A percentile compares a stretch with the other conserved stretches of the same genome.
These are phyloP conservation scores for Mortierella claussenii DNA, from an alignment of 192 early-diverging fungal genomes.

Conservation along the genomic window DNA sequence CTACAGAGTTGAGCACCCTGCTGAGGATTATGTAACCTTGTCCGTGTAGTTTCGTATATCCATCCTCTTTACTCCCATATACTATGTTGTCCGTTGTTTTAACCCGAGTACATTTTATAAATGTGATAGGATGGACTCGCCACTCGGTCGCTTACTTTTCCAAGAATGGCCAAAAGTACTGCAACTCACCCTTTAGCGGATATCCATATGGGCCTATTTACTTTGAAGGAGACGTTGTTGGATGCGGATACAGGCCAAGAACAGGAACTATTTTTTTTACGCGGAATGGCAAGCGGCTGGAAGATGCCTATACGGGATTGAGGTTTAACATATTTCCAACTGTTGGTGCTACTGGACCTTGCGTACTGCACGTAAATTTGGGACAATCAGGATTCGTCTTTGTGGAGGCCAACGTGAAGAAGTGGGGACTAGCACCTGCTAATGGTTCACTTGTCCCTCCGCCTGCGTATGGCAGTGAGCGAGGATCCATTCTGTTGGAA, in stretches of 20 bases:
- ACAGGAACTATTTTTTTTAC: conserved; percentile 83
- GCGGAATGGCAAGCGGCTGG: conserved; percentile 76
- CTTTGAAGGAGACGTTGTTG: conserved; percentile 79
- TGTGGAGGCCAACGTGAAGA: conserved; percentile 87
- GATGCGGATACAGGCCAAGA: conserved; percentile 79
- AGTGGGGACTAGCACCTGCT: conserved; percentile 81
- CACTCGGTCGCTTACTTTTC: conserved; percentile 77
- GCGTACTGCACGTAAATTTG: conserved; percentile 72
- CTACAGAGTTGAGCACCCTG: background rate
- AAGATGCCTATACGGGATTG: conserved; percentile 74
- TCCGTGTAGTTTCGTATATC: no score
- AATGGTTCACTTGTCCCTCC: conserved; percentile 79
- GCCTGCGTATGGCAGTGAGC: conserved; percentile 81
- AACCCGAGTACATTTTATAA: no score
- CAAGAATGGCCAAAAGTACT: conserved; percentile 73
- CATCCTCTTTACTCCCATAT: no score
- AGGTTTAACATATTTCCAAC: conserved; percentile 75
- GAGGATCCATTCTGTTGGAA: conserved; percentile 73
- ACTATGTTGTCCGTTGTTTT: no score
- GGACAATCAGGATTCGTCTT: conserved; percentile 87
- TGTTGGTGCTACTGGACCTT: conserved; percentile 70
- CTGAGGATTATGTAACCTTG: conserved; percentile 8
- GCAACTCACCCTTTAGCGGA: conserved; percentile 75
- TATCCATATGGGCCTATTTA: conserved; percentile 70
- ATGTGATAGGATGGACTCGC: conserved; percentile 74